These are phyloP conservation scores for Dothideomycetes sp. DNA, from an alignment of 2,329 filamentous ascomycete species.

Conservation along the genomic window DNA sequence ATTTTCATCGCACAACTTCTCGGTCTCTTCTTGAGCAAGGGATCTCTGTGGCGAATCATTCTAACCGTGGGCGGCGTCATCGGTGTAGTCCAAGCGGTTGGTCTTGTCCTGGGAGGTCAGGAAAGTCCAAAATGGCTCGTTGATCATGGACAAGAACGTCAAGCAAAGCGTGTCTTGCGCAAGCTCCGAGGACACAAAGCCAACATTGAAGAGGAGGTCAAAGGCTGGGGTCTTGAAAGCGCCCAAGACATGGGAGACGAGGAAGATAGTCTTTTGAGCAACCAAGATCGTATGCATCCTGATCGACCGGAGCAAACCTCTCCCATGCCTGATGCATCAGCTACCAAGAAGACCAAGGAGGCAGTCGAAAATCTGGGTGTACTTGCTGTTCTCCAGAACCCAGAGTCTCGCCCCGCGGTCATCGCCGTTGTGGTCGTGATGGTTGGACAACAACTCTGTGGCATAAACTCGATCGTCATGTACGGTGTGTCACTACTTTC, in stretches of 20 bases:
- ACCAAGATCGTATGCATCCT: slow-evolving; percentile 23
- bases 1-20: slow-evolving; percentile 76
- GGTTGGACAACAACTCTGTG: slow-evolving; percentile 85
- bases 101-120: slow-evolving; percentile 60
- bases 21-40: slow-evolving; percentile 79
- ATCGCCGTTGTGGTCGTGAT: slow-evolving; percentile 87
- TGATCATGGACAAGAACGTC: slow-evolving; percentile 48
- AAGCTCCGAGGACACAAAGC: slow-evolving; percentile 61
- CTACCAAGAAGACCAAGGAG: slow-evolving; percentile 21
- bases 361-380: slow-evolving; percentile 31
- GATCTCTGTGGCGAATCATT: slow-evolving; percentile 73
- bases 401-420: slow-evolving; percentile 68
- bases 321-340: slow-evolving; percentile 19
- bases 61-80: slow-evolving; percentile 63
- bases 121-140: slow-evolving; percentile 88
- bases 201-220: slow-evolving; percentile 66
- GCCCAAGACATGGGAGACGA: slow-evolving; percentile 42
- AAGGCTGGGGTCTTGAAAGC: slow-evolving; percentile 33
- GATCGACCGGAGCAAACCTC: slow-evolving; percentile 7
- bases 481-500: slow-evolving; percentile 88
- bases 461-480: slow-evolving; percentile 95
- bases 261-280: slow-evolving; percentile 58
- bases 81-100: slow-evolving; percentile 56
- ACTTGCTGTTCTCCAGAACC: slow-evolving; percentile 53
- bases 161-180: slow-evolving; percentile 60